Base-by-base conservation (phyloP, 768 basidiomycete genomes). In the Plicaturopsis crispa region DNA sequence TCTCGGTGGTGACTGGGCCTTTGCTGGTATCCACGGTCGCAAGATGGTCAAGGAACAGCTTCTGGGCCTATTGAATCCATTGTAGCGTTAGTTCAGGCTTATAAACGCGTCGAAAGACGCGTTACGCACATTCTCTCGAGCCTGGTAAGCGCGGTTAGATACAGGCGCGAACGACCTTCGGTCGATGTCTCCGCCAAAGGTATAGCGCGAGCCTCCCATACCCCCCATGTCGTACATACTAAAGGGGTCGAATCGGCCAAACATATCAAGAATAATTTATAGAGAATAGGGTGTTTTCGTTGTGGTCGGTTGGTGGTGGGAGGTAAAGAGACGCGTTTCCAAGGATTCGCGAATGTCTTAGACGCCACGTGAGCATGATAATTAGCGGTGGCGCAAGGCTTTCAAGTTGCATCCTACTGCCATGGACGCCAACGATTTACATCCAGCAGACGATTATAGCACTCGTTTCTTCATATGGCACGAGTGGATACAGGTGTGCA, bases 401-500 rank as follows among this genome's bases (percentile, higher is more conserved):
- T n/a, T n/a, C n/a, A n/a, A n/a, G n/a, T n/a, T n/a, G n/a, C n/a
- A n/a, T n/a, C n/a, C n/a, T n/a, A n/a, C n/a, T n/a, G n/a, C n/a
- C 40, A 74, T 75, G 73, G 73, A 75, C 38, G 49, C 65, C 38
- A 64, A 54, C 40, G 84, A 88, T 53, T 67, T 88, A 31, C 85
- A 87, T 52, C 85, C 86, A 19, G 66, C 74, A 47, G 85, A 89
- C 54, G 86, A 89, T 61, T 82, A 84, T 59, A 82, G 71, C 42
- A 81, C 84, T 54, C 67, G 80, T 13, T 88, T 85, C 62, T 90
- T 88, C 63, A 88, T 87, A 47, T 90, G 84, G 84, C 85, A 88
- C 56, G 87, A 90, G 56, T 90, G 84, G 84, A 79, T 90, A 40
- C 80, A 85, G 71, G 84, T 78, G 31, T 37, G 55, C 24, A 20